phyloP scores from a whole-genome alignment of 768 basidiomycete species.

The Boletellus ananas region DNA sequence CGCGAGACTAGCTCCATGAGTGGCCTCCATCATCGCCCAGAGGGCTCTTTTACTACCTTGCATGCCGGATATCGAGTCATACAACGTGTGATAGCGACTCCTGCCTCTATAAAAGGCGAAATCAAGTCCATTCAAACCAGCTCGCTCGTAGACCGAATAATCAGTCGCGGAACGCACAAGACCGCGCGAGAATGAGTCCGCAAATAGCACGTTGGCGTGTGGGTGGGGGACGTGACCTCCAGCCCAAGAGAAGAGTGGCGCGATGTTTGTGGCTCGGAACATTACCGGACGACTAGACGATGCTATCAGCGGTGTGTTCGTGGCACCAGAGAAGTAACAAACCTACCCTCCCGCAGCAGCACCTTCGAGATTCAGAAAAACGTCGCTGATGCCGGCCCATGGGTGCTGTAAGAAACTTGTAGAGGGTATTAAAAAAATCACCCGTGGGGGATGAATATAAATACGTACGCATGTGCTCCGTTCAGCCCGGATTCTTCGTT shows the following conservation, averaged over 20 bases:
- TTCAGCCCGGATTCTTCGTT: constrained; percentile 77
- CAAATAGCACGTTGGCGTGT: constrained; percentile 65
- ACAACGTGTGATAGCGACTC: constrained; percentile 73
- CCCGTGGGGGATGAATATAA: constrained; percentile 1
- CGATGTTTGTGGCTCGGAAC: constrained; percentile 66
- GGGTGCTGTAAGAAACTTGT: constrained; percentile 67
- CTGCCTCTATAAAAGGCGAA: constrained; percentile 75
- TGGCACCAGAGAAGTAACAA: background rate
- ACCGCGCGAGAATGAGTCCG: constrained; percentile 66
- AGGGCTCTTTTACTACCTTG: constrained; percentile 52
- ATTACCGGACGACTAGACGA: constrained; percentile 61
- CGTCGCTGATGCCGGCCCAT: constrained; percentile 61
- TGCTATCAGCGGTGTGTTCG: background rate
- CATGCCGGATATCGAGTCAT: constrained; percentile 61
- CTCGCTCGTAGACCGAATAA: constrained; percentile 59
- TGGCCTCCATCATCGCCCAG: constrained; percentile 78
- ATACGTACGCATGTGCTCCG: constrained; percentile 60
- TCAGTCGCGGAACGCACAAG: constrained; percentile 70
- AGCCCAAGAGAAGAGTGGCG: constrained; percentile 52
- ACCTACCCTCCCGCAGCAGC: constrained; percentile 72
- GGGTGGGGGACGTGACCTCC: constrained; percentile 52
- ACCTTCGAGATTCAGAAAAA: constrained; percentile 81
- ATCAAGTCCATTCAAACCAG: constrained; percentile 67
- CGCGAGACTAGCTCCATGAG: constrained; percentile 49
- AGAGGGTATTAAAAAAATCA: background rate